phyloP scores from a whole-genome alignment of 2,329 filamentous ascomycete species.

The Fonsecaea pedrosoi region DNA sequence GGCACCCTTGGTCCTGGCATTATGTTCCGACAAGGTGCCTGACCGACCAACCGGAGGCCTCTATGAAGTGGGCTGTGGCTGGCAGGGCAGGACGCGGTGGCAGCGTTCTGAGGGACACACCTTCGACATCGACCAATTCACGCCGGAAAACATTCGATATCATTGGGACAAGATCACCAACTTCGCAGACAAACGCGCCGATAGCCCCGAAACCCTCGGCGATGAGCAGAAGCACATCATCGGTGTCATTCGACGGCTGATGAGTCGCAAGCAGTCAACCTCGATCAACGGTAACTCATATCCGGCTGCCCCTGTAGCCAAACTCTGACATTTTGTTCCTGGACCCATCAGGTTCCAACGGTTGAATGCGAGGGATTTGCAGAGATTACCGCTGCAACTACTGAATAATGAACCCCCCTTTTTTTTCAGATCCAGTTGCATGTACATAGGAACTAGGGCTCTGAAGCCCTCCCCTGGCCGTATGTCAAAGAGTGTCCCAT shows the following conservation, averaged over 20 bases:
- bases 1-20: conserved; percentile 85
- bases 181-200: conserved; percentile 86
- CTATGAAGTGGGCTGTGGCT: conserved; percentile 94
- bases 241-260: no score
- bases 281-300: no score
- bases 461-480: no score
- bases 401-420: no score
- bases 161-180: conserved; percentile 79
- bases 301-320: conserved; percentile 44
- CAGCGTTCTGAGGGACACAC: conserved; percentile 87
- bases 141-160: conserved; percentile 80
- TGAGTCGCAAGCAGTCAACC: no score
- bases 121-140: conserved; percentile 86
- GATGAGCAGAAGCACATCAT: conserved; percentile 80
- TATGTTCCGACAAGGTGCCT: conserved; percentile 86
- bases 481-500: no score
- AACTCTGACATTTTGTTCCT: no score
- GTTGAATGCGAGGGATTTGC: no score
- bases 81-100: conserved; percentile 92
- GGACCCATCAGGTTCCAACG: no score
- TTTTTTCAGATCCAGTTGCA: no score
- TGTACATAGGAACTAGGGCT: no score
- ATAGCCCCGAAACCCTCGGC: conserved; percentile 80
- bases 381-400: no score
- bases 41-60: conserved; percentile 82